These are phyloP conservation scores for Tetrapisispora namnaoensis DNA, from an alignment of 805 yeast genomes.

Conservation along the genomic window DNA sequence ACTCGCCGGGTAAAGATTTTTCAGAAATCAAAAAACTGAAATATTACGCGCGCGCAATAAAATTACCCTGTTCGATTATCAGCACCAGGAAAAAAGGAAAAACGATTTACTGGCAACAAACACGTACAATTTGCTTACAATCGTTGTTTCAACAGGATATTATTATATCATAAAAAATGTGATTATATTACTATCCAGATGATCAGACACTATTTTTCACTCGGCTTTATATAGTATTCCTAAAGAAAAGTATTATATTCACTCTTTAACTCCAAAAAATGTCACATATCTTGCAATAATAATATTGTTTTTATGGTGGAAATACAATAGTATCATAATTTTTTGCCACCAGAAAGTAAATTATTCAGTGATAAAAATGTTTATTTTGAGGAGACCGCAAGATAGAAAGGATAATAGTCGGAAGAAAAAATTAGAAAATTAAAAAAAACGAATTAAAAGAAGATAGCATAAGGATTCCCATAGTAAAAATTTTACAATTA, in stretches of 20 bases:
- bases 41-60: background rate
- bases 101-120: background rate
- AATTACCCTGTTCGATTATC: background rate
- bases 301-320: background rate
- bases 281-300: background rate
- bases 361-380: background rate
- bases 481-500: too few species aligned
- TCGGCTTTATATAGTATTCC: background rate
- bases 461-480: background rate
- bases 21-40: too few species aligned
- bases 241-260: background rate
- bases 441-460: background rate
- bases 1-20: background rate
- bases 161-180: background rate
- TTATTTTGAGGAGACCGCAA: background rate
- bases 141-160: background rate
- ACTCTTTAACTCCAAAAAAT: background rate
- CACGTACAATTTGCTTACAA: background rate
- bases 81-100: background rate
- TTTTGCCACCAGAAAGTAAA: constrained; percentile 1
- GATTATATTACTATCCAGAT: background rate
- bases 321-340: background rate
- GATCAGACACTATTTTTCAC: background rate
- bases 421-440: background rate
- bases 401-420: background rate